phyloP scores from a whole-genome alignment of 2,329 filamentous ascomycete species.

The Aspergillus vadensis region DNA sequence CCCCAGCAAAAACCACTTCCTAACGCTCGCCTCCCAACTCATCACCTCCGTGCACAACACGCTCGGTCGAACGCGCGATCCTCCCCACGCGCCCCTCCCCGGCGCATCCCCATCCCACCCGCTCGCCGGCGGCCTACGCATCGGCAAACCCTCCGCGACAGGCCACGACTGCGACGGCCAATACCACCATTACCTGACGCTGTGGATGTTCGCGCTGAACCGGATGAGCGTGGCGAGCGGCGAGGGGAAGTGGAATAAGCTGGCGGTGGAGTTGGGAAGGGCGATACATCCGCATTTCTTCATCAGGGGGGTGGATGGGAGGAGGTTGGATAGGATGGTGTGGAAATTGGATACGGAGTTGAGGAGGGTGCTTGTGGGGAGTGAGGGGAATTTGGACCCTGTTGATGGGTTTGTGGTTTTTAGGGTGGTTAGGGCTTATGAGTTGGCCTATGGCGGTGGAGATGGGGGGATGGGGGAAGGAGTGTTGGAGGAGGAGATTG shows the following conservation, averaged over 20 bases:
- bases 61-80: constrained; percentile 57
- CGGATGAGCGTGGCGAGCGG: constrained; percentile 53
- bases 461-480: constrained; percentile 15
- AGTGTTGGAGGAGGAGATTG: constrained; percentile 53
- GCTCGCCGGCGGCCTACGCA: constrained; percentile 58
- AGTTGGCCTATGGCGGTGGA: constrained; percentile 23
- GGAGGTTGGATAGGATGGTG: constrained; percentile 48
- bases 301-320: constrained; percentile 24
- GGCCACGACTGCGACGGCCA: constrained; percentile 61
- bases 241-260: constrained; percentile 51
- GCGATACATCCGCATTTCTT: constrained; percentile 59
- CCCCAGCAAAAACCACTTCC: constrained; percentile 40
- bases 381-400: constrained; percentile 60
- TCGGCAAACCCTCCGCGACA: constrained; percentile 55
- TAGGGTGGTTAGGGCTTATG: constrained; percentile 50
- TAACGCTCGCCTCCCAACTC: constrained; percentile 53
- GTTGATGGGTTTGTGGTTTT: constrained; percentile 58
- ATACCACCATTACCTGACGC: constrained; percentile 63
- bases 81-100: constrained; percentile 46
- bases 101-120: constrained; percentile 56
- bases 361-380: constrained; percentile 49
- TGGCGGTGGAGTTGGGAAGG: constrained; percentile 55
- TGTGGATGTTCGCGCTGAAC: constrained; percentile 66
- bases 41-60: constrained; percentile 55
- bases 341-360: constrained; percentile 61